Evolutionary conservation across 371 early-diverging fungal species (phyloP).

Genomic region (Apophysomyces ossiformis): DNA sequence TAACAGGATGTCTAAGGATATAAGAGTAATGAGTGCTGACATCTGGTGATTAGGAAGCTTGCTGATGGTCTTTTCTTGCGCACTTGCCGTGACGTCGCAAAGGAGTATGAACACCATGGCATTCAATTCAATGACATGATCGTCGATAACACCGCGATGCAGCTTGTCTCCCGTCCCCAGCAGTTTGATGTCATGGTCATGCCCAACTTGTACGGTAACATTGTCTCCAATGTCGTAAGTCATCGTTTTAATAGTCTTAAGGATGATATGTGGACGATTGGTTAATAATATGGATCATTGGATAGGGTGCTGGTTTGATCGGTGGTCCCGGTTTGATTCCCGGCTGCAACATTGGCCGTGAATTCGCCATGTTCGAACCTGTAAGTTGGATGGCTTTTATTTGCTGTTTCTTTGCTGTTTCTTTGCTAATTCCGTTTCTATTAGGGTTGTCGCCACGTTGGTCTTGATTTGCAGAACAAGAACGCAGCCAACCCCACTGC

Average conservation of each 20-base stretch:
- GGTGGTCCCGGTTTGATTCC: conserved; percentile 96
- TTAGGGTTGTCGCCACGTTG: conserved; percentile 93
- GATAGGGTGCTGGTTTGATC: conserved; percentile 88
- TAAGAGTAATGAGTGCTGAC: background rate
- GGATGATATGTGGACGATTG: background rate
- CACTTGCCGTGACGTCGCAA: conserved; percentile 90
- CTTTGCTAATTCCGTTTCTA: background rate
- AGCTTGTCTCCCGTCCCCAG: conserved; percentile 93
- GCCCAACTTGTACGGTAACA: conserved; percentile 98
- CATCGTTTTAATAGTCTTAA: background rate
- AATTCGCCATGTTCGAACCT: conserved; percentile 96
- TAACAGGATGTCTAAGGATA: background rate
- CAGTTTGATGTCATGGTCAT: conserved; percentile 98
- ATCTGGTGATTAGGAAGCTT: conserved; percentile 73
- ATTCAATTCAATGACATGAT: conserved; percentile 97
- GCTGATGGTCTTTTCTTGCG: conserved; percentile 97
- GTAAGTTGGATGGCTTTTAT: conserved; percentile 26
- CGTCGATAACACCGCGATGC: conserved; percentile 99
- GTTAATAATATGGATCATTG: background rate
- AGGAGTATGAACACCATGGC: conserved; percentile 86
- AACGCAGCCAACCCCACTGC: conserved; percentile 97
- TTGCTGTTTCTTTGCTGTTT: background rate
- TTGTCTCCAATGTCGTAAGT: conserved; percentile 85
- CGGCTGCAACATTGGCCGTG: conserved; percentile 94
- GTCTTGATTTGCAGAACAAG: conserved; percentile 89